A percentile compares a stretch with the other conserved stretches of the same genome.
Evolutionary conservation across 1,284 basidiomycete genomes (phyloP).

Genomic region (Caloboletus inedulis): DNA sequence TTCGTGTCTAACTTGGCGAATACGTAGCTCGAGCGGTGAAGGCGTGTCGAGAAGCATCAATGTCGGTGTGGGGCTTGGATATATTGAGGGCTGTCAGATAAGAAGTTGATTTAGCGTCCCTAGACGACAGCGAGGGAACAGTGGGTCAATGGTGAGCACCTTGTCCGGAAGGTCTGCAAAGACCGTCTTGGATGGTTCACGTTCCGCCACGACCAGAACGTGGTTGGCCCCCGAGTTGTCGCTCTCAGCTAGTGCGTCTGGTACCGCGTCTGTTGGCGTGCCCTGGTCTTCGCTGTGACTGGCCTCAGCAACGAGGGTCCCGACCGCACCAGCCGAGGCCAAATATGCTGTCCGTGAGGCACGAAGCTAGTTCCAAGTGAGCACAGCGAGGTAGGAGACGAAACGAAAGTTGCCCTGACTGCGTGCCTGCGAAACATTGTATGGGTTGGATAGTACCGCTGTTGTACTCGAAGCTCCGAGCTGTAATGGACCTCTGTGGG

Average conservation of each 20-base stretch:
- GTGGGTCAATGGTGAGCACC: constrained; percentile 11
- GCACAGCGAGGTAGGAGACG: not conserved
- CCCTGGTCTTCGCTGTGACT: constrained; percentile 3
- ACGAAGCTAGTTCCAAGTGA: constrained; percentile 21
- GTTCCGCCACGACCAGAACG: constrained; percentile 2
- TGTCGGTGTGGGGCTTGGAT: constrained; percentile 57
- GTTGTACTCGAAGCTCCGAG: not conserved
- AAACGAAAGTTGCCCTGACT: constrained; percentile 15
- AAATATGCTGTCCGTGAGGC: constrained; percentile 24
- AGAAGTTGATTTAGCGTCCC: not conserved
- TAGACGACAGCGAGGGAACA: no score
- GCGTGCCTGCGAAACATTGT: constrained; percentile 26
- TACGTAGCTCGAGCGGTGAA: constrained; percentile 68
- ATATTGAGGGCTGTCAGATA: constrained; percentile 75
- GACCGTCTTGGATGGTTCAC: constrained; percentile 11
- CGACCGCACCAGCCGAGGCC: constrained; percentile 16
- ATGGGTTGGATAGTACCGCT: not conserved
- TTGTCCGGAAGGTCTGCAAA: constrained; percentile 27
- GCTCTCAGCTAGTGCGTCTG: not conserved
- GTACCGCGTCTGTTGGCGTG: not conserved
- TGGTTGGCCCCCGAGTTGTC: not conserved
- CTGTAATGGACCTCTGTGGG: not conserved
- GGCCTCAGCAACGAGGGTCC: constrained; percentile 15
- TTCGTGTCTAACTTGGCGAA: constrained; percentile 62
- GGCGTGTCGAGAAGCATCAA: constrained; percentile 70